Percentiles rank a stretch among this genome's conserved stretches.
phyloP scores from a whole-genome alignment of 2,329 filamentous ascomycete genomes.

The Cytospora mali region DNA sequence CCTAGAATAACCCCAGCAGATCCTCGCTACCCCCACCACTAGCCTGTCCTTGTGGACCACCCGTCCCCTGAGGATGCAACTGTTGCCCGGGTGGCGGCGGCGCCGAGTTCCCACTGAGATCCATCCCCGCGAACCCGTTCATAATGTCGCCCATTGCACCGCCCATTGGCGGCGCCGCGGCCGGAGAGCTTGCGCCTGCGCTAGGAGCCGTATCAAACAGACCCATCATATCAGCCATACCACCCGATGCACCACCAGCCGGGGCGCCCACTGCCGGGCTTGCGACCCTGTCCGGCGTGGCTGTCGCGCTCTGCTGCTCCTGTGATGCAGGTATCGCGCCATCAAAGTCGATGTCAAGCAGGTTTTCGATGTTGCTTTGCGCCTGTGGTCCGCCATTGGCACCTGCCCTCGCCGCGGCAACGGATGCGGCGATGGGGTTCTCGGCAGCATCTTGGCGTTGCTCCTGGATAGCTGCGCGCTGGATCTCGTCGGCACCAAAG shows the following conservation, averaged over 20 bases:
- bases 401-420: slow-evolving; percentile 60
- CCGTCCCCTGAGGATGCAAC: slow-evolving; percentile 44
- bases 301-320: slow-evolving; percentile 55
- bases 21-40: slow-evolving; percentile 60
- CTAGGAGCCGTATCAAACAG: slow-evolving; percentile 60
- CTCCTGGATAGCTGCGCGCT: slow-evolving; percentile 94
- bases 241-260: slow-evolving; percentile 45
- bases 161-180: slow-evolving; percentile 28
- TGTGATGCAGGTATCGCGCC: slow-evolving; percentile 88
- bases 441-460: slow-evolving; percentile 89
- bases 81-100: slow-evolving; percentile 67
- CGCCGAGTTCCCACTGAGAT: slow-evolving; percentile 67
- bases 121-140: slow-evolving; percentile 83
- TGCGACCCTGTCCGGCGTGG: slow-evolving; percentile 69
- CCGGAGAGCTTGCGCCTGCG: slow-evolving; percentile 47
- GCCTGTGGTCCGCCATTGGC: slow-evolving; percentile 57
- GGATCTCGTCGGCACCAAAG: slow-evolving; percentile 91
- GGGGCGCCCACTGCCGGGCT: slow-evolving; percentile 53
- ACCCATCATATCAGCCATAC: slow-evolving; percentile 67
- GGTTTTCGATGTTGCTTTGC: slow-evolving; percentile 86
- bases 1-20: slow-evolving; percentile 59
- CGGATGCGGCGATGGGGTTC: slow-evolving; percentile 89
- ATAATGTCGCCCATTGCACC: slow-evolving; percentile 78
- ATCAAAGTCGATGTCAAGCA: slow-evolving; percentile 71
- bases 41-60: slow-evolving; percentile 47